These are phyloP conservation scores for Saccharomycopsis microspora DNA, from an alignment of 805 yeast species.

Conservation along the genomic window DNA sequence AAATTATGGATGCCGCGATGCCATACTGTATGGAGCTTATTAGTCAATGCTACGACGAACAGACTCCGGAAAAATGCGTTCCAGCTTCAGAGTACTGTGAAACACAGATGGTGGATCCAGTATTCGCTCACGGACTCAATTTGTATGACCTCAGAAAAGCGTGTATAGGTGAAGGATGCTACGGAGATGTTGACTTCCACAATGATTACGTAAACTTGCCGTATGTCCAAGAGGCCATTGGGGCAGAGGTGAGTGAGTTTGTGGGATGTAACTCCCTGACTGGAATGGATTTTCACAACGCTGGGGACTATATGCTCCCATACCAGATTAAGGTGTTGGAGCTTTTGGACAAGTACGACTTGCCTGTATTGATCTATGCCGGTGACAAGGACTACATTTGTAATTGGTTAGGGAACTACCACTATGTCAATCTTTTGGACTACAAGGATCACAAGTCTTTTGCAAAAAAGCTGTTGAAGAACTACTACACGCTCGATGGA, in stretches of 20 bases:
- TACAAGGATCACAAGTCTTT: constrained; percentile 51
- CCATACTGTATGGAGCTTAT: constrained; percentile 57
- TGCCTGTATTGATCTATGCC: constrained; percentile 81
- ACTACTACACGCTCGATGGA: constrained; percentile 26
- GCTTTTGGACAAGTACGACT: constrained; percentile 34
- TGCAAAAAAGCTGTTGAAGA: constrained; percentile 26
- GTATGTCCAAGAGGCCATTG: constrained; percentile 69
- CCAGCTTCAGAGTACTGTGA: constrained; percentile 90
- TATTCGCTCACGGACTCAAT: constrained; percentile 76
- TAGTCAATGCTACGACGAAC: constrained; percentile 33
- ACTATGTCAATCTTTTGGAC: constrained; percentile 60
- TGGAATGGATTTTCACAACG: constrained; percentile 66
- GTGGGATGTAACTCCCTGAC: constrained; percentile 70
- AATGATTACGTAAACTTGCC: constrained; percentile 70
- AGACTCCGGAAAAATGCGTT: constrained; percentile 48
- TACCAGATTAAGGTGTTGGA: constrained; percentile 67
- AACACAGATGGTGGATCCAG: constrained; percentile 71
- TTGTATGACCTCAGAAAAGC: constrained; percentile 79
- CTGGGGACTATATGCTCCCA: constrained; percentile 91
- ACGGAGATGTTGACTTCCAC: constrained; percentile 63
- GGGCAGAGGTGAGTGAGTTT: constrained; percentile 71
- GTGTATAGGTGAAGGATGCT: constrained; percentile 67
- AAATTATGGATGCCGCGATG: constrained; percentile 44
- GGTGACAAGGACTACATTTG: constrained; percentile 91
- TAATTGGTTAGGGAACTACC: constrained; percentile 86